Base-by-base conservation (phyloP, 257 asterid genomes). In the Solanum ossicruentum region DNA sequence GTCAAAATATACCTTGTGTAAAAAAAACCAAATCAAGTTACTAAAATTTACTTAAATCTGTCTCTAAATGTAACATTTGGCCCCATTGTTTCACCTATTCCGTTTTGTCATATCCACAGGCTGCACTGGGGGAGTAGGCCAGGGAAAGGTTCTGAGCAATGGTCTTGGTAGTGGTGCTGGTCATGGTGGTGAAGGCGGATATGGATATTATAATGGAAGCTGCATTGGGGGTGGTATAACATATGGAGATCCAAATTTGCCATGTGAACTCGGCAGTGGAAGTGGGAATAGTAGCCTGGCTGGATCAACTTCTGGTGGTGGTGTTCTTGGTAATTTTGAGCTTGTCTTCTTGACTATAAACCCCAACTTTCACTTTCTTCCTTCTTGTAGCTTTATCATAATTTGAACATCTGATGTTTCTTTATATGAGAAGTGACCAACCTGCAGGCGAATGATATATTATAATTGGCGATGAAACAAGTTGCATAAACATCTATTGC, bases 221-320 rank as follows among this genome's bases (percentile, higher is more conserved):
- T 95, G 98, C 84, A 78, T 91, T 84, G 94, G 89, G 10, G 99
- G 99, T 84, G 99, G 99, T 83, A 86, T 88, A 83, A 45, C 97
- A 60, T 97, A 97, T 89, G 99, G 99, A 84, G 87, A 92, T 88
- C 92, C 95, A 81, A 51, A 84, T 85, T 89, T 97, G 85, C 99
- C 99, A 84, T 97, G 99, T 91, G 98, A 97, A 89, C 91, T 92
- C 77, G 99, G 99, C 82, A 97, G 99, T 89, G 99, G 99, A 88
- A 93, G 99, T 84, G 99, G 99, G 86, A 93, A 94, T 89, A 98
- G 91, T 72, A 94, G 93, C 90, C 85, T 92, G 91, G 91, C 88
- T 86, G 88, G 91, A 56, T 91, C 96, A 69, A 93, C 98, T 80
- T 91, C 97, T 82, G 99, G 99, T 72, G 99, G 98, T 65, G 99